phyloP scores from a whole-genome alignment of 1,284 basidiomycete genomes.

The Entoloma clypeatum region DNA sequence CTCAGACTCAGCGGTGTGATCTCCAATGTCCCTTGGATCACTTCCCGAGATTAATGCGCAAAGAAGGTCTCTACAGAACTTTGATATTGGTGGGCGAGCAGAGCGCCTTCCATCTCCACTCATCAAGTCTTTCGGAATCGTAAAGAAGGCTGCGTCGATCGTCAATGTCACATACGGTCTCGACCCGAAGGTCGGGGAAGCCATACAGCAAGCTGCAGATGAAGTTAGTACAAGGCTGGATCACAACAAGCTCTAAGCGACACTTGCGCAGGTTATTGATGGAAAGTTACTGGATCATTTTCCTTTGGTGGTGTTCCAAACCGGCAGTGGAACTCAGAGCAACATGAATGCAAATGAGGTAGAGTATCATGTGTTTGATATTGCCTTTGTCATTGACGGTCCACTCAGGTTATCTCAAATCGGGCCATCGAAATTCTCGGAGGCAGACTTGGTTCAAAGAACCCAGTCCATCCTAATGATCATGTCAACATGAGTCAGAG shows the following conservation, averaged over 20 bases:
- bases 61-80: constrained; percentile 88
- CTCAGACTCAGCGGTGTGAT: constrained; percentile 90
- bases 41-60: constrained; percentile 7
- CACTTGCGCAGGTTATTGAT: constrained; percentile 74
- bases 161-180: constrained; percentile 92
- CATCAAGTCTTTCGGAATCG: constrained; percentile 96
- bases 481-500: constrained; percentile 99
- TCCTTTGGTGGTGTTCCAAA: constrained; percentile 99
- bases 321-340: constrained; percentile 97
- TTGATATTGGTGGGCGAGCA: constrained; percentile 94
- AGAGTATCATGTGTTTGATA: neutral
- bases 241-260: constrained; percentile 4
- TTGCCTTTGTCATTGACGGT: neutral
- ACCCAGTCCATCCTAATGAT: constrained; percentile 98
- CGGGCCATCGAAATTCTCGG: constrained; percentile 97
- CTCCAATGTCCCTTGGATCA: neutral
- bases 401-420: constrained; percentile 90
- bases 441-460: constrained; percentile 94
- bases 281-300: constrained; percentile 95
- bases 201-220: constrained; percentile 92
- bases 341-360: constrained; percentile 99
- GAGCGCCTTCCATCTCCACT: constrained; percentile 93
- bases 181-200: constrained; percentile 84
- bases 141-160: constrained; percentile 96
- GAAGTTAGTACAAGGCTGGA: constrained; percentile 56